Evolutionary conservation across 2,329 filamentous ascomycete species (phyloP), one percentile per base, ranked within the genome.

Genomic region (Cercospora janseana): DNA sequence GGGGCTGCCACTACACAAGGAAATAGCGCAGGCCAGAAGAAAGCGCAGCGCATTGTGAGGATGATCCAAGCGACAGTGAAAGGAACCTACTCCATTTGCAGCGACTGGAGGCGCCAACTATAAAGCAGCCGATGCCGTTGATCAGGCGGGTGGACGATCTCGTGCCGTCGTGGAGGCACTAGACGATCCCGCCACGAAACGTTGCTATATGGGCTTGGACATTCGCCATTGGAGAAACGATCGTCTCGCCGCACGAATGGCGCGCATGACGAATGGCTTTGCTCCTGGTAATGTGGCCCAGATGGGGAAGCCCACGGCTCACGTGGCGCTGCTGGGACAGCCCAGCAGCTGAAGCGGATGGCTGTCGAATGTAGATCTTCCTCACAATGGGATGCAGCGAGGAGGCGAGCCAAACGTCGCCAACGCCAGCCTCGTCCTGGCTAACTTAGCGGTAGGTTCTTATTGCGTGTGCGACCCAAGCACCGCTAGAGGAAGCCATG

Each of bases 1-100:
- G 50, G 45, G 13, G 51, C 21, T 13, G 54, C 41, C 4, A 15
- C 21, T 8, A 37, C 28, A 12, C 47, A 15, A 18, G 27, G 31
- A 9, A 58, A 48, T 10, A 58, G 46, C 35, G 41, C 46, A 43
- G 54, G 43, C 46, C 48, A 54, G 46, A 52, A 46, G 35, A 48
- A 32, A 10, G 44, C 29, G 3, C 34, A 26, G 18, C 21, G 40
- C 52, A 58, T 58, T 52, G 12, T n/a, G 20, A 23, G 35, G 15
- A n/a, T n/a, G 28, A 20, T 15, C 29, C 9, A 26, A 46, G 4
- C 5, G 29, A 18, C 20, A 42, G 20, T 31, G 37, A 21, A 20
- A 34, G 6, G 46, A 28, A 15, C n/a, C 15, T 13, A 18, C 16
- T 28, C 4, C 18, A 46, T 20, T 24, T 20, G 23, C 41, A 32